Percentiles rank a stretch among this genome's conserved stretches.
These are phyloP conservation scores for Azolla pinnata DNA, from an alignment of 75 land plant genomes.

Conservation along the genomic window DNA sequence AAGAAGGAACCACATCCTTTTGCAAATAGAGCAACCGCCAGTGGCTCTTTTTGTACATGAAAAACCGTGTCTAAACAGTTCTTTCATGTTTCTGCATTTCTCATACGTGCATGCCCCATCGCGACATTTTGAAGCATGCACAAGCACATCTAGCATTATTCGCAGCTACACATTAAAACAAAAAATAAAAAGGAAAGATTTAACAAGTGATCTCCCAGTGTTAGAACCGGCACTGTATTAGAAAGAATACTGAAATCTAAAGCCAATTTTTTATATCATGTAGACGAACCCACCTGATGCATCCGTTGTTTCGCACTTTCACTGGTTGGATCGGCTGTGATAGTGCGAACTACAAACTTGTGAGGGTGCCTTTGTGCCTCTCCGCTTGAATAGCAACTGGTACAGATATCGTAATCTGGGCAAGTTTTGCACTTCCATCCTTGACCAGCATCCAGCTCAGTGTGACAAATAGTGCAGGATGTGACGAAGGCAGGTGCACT, in stretches of 20 bases:
- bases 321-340: not conserved
- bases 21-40: not conserved
- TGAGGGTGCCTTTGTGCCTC: conserved; percentile 2
- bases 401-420: not conserved
- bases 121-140: not conserved
- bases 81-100: conserved; percentile 1
- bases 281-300: not conserved
- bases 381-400: not conserved
- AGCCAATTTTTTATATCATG: too few relatives aligned
- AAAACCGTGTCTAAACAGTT: not conserved
- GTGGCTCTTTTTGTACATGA: not conserved
- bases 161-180: too few relatives aligned
- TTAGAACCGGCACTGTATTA: too few relatives aligned
- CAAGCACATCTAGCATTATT: conserved; percentile 1
- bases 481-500: not conserved
- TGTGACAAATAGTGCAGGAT: not conserved
- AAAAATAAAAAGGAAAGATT: too few relatives aligned
- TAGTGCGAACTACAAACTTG: conserved; percentile 1
- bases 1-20: conserved; percentile 1
- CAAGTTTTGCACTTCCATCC: conserved; percentile 4
- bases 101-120: not conserved
- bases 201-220: too few relatives aligned
- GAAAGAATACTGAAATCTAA: too few relatives aligned
- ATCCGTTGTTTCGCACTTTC: not conserved
- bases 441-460: not conserved